Evolutionary conservation across 1,284 basidiomycete genomes (phyloP).

Genomic region (Microbotryum intermedium): DNA sequence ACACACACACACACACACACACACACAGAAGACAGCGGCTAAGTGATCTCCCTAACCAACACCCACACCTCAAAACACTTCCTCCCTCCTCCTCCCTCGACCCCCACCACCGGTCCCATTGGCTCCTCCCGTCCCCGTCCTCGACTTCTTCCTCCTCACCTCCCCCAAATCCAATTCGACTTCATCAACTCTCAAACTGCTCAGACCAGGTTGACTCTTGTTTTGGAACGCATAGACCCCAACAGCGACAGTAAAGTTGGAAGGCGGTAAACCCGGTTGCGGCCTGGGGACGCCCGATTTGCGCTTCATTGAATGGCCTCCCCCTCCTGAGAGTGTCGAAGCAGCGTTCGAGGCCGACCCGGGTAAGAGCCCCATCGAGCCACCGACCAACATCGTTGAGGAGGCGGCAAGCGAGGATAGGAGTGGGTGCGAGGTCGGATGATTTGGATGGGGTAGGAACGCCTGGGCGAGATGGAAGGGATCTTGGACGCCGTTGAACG

Average conservation of each 20-base stretch:
- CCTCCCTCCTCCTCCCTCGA: too few relatives aligned
- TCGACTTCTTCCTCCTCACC: constrained; percentile 26
- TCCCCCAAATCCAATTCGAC: constrained; percentile 29
- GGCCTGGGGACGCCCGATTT: constrained; percentile 19
- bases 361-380: neutral
- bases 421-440: constrained; percentile 4
- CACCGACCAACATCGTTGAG: constrained; percentile 6
- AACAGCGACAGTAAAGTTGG: constrained; percentile 23
- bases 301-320: constrained; percentile 9
- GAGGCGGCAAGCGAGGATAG: constrained; percentile 19
- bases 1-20: too few relatives aligned
- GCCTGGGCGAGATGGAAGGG: constrained; percentile 28
- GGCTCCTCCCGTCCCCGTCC: neutral
- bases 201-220: constrained; percentile 28
- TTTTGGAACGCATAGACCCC: constrained; percentile 27
- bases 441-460: constrained; percentile 12
- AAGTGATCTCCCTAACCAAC: too few relatives aligned
- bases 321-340: neutral
- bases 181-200: constrained; percentile 25
- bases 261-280: constrained; percentile 28
- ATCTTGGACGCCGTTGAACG: constrained; percentile 19
- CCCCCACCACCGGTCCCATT: too few relatives aligned
- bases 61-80: too few relatives aligned
- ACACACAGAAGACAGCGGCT: too few relatives aligned
- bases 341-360: neutral